phyloP scores from a whole-genome alignment of 805 yeast genomes.

The Scheffersomyces amazonensis region DNA sequence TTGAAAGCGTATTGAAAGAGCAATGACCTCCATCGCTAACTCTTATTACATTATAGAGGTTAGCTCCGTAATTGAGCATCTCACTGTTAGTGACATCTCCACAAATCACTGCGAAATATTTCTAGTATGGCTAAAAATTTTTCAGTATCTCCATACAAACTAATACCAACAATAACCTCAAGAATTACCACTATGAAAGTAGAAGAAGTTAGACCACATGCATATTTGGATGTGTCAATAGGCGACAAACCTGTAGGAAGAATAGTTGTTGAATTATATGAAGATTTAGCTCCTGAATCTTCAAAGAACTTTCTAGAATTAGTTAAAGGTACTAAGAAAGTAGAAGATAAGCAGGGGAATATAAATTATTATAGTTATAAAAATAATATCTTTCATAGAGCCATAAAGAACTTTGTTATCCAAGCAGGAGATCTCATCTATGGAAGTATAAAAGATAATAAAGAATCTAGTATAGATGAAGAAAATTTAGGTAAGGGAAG shows the following conservation, averaged over 20 bases:
- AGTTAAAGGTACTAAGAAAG: constrained; percentile 32
- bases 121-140: too few relatives aligned
- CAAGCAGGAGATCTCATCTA: constrained; percentile 63
- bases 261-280: constrained; percentile 54
- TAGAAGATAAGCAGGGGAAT: constrained; percentile 14
- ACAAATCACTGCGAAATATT: too few relatives aligned
- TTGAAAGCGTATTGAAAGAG: too few relatives aligned
- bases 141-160: too few relatives aligned
- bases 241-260: constrained; percentile 48
- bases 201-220: constrained; percentile 23
- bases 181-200: too few relatives aligned
- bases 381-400: constrained; percentile 55
- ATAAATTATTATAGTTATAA: constrained; percentile 35
- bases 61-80: too few relatives aligned
- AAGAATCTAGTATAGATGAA: too few relatives aligned
- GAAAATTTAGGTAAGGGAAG: constrained; percentile 35
- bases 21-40: too few relatives aligned
- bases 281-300: constrained; percentile 55
- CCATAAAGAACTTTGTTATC: constrained; percentile 65
- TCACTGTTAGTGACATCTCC: too few relatives aligned
- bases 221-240: constrained; percentile 53
- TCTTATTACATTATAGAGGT: too few relatives aligned
- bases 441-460: constrained; percentile 11
- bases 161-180: too few relatives aligned
- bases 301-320: constrained; percentile 48